phyloP scores from a whole-genome alignment of 1,139 yeast species.

The Kurtzmaniella quercitrusa region DNA sequence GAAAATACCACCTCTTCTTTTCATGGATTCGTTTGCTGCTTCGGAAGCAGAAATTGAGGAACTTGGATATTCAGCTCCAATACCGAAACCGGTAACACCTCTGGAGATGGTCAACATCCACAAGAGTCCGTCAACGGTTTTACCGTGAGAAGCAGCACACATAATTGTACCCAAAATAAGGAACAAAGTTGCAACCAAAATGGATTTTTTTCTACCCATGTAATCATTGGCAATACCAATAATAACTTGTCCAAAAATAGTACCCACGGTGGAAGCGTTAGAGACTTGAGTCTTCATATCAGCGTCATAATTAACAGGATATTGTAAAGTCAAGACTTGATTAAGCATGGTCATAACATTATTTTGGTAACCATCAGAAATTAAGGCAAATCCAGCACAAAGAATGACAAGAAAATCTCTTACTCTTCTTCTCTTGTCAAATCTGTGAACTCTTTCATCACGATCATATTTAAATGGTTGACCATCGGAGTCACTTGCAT shows the following conservation, averaged over 20 bases:
- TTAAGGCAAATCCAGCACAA: conserved; percentile 49
- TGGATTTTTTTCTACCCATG: conserved; percentile 46
- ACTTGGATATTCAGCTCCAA: conserved; percentile 77
- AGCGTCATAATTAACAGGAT: conserved; percentile 29
- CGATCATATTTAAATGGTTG: conserved; percentile 28
- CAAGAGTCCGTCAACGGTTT: conserved; percentile 41
- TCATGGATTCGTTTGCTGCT: conserved; percentile 63
- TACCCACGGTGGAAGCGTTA: conserved; percentile 47
- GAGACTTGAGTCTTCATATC: conserved; percentile 45
- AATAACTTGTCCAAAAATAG: conserved; percentile 46
- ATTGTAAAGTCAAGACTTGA: conserved; percentile 28
- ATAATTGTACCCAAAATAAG: conserved; percentile 42
- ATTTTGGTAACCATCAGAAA: conserved; percentile 52
- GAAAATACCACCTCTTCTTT: conserved; percentile 61
- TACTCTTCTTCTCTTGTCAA: conserved; percentile 22
- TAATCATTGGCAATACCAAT: conserved; percentile 45
- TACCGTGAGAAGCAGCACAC: conserved; percentile 50
- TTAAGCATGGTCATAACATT: conserved; percentile 48
- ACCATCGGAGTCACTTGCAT: not conserved
- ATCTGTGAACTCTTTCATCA: conserved; percentile 29
- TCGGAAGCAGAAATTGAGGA: conserved; percentile 68
- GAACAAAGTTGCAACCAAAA: conserved; percentile 41
- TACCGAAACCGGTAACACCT: conserved; percentile 70
- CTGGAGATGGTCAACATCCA: conserved; percentile 71
- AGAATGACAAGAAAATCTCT: conserved; percentile 34